Conservation (phyloP, 768 basidiomycete species). For the Suillus subaureus region DNA sequence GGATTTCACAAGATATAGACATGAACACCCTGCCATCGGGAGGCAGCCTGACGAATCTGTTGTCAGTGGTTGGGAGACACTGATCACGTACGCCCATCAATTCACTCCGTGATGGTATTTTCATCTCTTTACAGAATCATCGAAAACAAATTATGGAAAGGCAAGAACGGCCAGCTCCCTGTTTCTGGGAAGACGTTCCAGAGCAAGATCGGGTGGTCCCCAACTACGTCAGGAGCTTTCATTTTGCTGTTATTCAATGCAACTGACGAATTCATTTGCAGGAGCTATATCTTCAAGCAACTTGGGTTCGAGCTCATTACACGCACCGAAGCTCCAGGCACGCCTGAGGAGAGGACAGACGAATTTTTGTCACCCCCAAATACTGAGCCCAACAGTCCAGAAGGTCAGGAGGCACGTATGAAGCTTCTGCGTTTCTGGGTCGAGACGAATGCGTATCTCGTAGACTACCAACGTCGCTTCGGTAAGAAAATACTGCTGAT, state of each 20-base stretch:
- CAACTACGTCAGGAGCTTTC: conserved; percentile 50
- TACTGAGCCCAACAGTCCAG: conserved; percentile 46
- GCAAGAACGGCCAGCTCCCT: conserved; percentile 60
- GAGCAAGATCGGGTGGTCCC: conserved; percentile 67
- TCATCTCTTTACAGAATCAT: conserved; percentile 52
- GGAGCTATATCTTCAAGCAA: conserved; percentile 42
- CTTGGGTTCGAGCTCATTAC: conserved; percentile 40
- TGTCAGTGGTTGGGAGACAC: conserved; percentile 63
- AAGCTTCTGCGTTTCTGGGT: conserved; percentile 81
- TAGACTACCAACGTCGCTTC: conserved; percentile 54
- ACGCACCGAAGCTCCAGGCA: conserved; percentile 21
- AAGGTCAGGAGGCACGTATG: conserved; percentile 54
- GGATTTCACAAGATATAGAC: conserved; percentile 64
- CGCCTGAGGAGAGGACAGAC: conserved; percentile 21
- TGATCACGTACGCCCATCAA: conserved; percentile 56
- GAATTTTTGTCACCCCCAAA: conserved; percentile 57
- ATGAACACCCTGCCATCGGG: conserved; percentile 55
- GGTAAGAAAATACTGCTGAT: conserved; percentile 34
- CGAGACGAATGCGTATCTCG: conserved; percentile 68
- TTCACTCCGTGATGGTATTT: background rate
- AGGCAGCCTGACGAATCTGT: conserved; percentile 58
- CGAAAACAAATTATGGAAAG: conserved; percentile 76
- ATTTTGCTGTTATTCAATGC: conserved; percentile 2
- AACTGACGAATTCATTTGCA: conserved; percentile 24
- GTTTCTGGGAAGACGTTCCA: conserved; percentile 58